phyloP scores from a whole-genome alignment of 495 filamentous ascomycete species.

The Chaetomidium leptoderma region DNA sequence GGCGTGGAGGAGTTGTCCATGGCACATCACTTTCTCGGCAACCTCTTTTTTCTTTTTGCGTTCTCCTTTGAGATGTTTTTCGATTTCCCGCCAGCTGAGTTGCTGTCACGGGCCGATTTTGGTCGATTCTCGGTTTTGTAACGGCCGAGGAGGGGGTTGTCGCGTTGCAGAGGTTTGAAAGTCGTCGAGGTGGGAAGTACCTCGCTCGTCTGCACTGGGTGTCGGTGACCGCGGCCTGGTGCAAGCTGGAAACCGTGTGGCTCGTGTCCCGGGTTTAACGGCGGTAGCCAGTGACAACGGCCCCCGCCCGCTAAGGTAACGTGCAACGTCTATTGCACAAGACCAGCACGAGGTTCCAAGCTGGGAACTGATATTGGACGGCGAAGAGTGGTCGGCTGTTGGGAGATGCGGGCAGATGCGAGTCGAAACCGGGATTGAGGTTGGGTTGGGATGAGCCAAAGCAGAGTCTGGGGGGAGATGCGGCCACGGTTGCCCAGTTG shows the following conservation, averaged over 20 bases:
- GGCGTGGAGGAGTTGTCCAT: slow-evolving; percentile 66
- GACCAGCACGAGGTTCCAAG: neutral
- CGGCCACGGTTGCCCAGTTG: neutral
- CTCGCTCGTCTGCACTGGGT: neutral
- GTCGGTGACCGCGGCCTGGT: neutral
- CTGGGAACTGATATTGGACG: neutral
- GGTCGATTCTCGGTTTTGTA: neutral
- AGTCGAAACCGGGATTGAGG: neutral
- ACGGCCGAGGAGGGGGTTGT: neutral
- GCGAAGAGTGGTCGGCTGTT: neutral
- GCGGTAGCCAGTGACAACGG: slow-evolving; percentile 6
- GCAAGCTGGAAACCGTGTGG: neutral
- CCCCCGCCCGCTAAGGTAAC: neutral
- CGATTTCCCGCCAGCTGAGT: neutral
- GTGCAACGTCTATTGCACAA: neutral
- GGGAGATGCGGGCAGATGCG: neutral
- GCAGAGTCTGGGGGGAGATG: neutral
- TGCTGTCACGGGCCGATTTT: neutral
- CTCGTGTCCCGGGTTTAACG: neutral
- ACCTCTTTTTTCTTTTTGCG: slow-evolving; percentile 11
- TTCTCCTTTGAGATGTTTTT: neutral
- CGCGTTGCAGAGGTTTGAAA: neutral
- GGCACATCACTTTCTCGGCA: slow-evolving; percentile 38
- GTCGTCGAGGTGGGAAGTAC: too few relatives aligned
- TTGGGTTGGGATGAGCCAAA: neutral